These are phyloP conservation scores for Talaromyces sp. DNA, from an alignment of 2,329 filamentous ascomycete species.

Conservation along the genomic window DNA sequence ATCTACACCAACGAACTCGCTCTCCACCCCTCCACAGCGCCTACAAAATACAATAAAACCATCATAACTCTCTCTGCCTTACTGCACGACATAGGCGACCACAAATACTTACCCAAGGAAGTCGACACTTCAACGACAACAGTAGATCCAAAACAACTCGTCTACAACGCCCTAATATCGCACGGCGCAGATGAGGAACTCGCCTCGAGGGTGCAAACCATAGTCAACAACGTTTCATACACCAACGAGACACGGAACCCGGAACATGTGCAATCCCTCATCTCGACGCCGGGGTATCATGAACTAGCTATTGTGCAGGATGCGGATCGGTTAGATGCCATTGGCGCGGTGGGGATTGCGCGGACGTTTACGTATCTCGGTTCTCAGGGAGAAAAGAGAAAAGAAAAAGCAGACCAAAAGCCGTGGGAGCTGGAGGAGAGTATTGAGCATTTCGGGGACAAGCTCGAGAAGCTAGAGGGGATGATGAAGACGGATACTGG, in stretches of 20 bases:
- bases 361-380: conserved; percentile 75
- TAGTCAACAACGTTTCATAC: conserved; percentile 77
- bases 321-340: conserved; percentile 86
- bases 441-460: conserved; percentile 74
- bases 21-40: conserved; percentile 26
- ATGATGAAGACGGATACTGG: conserved; percentile 62
- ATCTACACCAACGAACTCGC: conserved; percentile 57
- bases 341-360: conserved; percentile 82
- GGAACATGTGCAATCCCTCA: conserved; percentile 57
- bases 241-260: conserved; percentile 68
- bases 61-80: conserved; percentile 69
- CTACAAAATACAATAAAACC: conserved; percentile 48
- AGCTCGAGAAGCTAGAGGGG: conserved; percentile 63
- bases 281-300: conserved; percentile 58
- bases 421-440: conserved; percentile 59
- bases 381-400: conserved; percentile 42
- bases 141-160: conserved; percentile 32
- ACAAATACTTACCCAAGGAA: conserved; percentile 64
- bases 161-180: conserved; percentile 30
- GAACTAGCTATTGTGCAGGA: conserved; percentile 87
- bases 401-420: conserved; percentile 17
- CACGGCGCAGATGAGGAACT: conserved; percentile 57
- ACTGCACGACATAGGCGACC: conserved; percentile 86
- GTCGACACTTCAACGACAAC: conserved; percentile 18
- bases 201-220: conserved; percentile 65